A percentile compares a stretch with the other conserved stretches of the same genome.
Conservation (phyloP, 345 rosid species). For the Chamaenerion angustifolium region DNA sequence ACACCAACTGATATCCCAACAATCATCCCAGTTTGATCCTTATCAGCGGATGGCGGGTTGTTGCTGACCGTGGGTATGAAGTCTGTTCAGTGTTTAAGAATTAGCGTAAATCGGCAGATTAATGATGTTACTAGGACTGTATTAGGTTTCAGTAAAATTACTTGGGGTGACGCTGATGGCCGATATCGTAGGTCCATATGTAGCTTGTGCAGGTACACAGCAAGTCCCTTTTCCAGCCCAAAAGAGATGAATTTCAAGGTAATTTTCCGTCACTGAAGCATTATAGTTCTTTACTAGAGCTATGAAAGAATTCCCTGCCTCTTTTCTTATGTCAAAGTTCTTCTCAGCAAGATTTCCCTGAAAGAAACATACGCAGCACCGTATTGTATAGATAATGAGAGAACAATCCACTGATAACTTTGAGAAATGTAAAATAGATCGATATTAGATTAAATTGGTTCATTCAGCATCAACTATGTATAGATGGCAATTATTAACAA, state of each 20-base stretch:
- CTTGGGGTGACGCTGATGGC: conserved; percentile 58
- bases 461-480: no score
- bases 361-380: not conserved
- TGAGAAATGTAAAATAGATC: not conserved
- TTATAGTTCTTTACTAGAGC: conserved; percentile 13
- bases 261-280: conserved; percentile 17
- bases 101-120: not conserved
- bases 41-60: conserved; percentile 26
- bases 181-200: conserved; percentile 29
- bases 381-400: not conserved
- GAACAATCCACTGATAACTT: no score
- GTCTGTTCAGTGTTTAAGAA: conserved; percentile 26
- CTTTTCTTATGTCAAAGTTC: conserved; percentile 32
- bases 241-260: conserved; percentile 26
- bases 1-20: conserved; percentile 47
- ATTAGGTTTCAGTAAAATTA: conserved; percentile 3
- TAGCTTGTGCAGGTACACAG: conserved; percentile 18
- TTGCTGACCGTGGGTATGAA: conserved; percentile 48
- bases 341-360: conserved; percentile 37
- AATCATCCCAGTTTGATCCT: conserved; percentile 27
- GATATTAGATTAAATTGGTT: no score
- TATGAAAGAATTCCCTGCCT: conserved; percentile 15
- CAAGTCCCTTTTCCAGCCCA: conserved; percentile 40
- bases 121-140: not conserved
- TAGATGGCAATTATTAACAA: no score